These are phyloP conservation scores for Hirschfeldia incana DNA, from an alignment of 345 rosid genomes.

Conservation along the genomic window DNA sequence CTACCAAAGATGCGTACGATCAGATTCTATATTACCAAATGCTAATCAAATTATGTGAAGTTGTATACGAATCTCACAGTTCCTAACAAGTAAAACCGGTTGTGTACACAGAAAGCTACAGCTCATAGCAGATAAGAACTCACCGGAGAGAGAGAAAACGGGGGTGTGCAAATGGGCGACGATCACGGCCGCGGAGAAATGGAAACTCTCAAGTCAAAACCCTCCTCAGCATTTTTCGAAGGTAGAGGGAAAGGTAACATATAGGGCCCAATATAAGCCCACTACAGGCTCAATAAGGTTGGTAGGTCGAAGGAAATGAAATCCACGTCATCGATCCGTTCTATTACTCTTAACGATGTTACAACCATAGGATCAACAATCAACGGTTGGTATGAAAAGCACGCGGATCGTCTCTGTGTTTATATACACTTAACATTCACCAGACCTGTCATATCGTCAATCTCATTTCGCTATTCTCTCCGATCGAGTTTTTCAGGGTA, in stretches of 20 bases:
- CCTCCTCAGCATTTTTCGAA: background rate
- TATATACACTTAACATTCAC: conserved; percentile 1
- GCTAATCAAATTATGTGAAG: background rate
- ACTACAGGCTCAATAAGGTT: background rate
- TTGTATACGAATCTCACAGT: background rate
- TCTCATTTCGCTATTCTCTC: background rate
- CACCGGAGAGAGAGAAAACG: conserved; percentile 17
- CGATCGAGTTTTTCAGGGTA: background rate
- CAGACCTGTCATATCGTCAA: no score
- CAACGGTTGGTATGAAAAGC: background rate
- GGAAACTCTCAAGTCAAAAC: background rate
- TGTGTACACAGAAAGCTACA: background rate
- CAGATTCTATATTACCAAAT: background rate
- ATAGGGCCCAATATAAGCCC: background rate
- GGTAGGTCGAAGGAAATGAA: background rate
- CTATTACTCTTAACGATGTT: background rate
- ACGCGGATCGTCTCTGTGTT: conserved; percentile 2
- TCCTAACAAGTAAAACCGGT: background rate
- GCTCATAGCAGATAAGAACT: background rate
- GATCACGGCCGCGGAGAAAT: conserved; percentile 16
- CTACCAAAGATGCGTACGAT: background rate
- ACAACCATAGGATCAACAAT: conserved; percentile 12
- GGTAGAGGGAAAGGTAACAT: background rate
- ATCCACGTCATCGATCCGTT: conserved; percentile 32
- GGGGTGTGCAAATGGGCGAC: conserved; percentile 11